Percentiles rank a stretch among this genome's conserved stretches.
These are phyloP conservation scores for Penicillium freii DNA, from an alignment of 2,329 filamentous ascomycete species.

Conservation along the genomic window DNA sequence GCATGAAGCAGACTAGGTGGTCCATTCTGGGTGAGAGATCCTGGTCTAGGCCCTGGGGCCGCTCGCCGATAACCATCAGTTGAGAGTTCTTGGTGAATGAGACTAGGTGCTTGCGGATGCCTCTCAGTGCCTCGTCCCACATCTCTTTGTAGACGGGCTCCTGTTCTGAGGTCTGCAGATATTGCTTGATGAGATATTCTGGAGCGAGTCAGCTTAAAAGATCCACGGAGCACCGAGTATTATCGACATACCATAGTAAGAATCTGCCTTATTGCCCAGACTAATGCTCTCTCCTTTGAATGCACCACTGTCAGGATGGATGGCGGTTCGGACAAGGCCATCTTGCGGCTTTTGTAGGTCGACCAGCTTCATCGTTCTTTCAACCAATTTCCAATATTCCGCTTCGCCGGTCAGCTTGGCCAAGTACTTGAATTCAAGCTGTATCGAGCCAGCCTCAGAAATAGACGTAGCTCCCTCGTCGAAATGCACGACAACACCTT, in stretches of 20 bases:
- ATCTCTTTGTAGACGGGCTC: slow-evolving; percentile 85
- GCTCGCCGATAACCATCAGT: slow-evolving; percentile 87
- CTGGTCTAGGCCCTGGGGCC: slow-evolving; percentile 67
- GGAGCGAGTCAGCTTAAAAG: slow-evolving; percentile 11
- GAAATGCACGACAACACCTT: slow-evolving; percentile 76
- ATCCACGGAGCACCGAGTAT: background rate
- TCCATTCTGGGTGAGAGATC: slow-evolving; percentile 82
- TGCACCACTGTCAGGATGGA: slow-evolving; percentile 72
- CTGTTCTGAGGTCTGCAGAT: slow-evolving; percentile 83
- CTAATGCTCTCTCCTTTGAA: slow-evolving; percentile 86
- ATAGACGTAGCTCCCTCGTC: slow-evolving; percentile 89
- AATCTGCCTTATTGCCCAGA: slow-evolving; percentile 89
- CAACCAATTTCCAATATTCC: slow-evolving; percentile 86
- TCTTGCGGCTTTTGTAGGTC: slow-evolving; percentile 77
- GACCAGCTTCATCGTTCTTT: slow-evolving; percentile 87
- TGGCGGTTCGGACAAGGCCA: slow-evolving; percentile 87
- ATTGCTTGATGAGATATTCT: slow-evolving; percentile 98
- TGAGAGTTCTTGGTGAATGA: slow-evolving; percentile 79
- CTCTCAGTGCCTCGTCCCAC: slow-evolving; percentile 83
- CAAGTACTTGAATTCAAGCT: slow-evolving; percentile 96
- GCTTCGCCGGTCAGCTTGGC: slow-evolving; percentile 91
- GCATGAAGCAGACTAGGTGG: slow-evolving; percentile 95
- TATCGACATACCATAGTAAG: slow-evolving; percentile 68
- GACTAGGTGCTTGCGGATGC: slow-evolving; percentile 86
- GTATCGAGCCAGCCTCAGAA: slow-evolving; percentile 85